Conservation (phyloP, 352 stramenopile genomes). For the Saprolegnia diclina region DNA sequence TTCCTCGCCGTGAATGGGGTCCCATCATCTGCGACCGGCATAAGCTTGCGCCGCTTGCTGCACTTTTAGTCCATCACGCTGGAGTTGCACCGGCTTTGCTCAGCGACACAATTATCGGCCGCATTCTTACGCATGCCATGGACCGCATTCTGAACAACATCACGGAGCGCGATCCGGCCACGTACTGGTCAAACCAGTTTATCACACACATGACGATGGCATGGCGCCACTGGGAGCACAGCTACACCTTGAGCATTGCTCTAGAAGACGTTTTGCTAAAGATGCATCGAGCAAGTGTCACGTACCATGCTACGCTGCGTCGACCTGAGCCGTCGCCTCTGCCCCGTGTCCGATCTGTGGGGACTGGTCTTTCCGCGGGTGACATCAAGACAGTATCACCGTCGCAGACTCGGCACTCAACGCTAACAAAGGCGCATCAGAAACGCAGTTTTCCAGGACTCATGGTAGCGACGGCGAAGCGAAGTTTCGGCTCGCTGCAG, state of each 20-base stretch:
- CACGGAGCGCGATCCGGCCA: not conserved
- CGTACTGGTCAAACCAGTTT: not conserved
- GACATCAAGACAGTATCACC: not conserved
- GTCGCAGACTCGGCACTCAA: not conserved
- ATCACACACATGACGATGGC: not conserved
- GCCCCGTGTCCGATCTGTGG: not conserved
- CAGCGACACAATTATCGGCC: not conserved
- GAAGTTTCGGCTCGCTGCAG: not conserved
- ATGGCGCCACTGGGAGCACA: constrained; percentile 4
- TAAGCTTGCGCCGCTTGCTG: not conserved
- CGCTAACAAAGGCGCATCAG: not conserved
- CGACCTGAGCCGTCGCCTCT: not conserved
- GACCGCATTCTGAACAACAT: not conserved
- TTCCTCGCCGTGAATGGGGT: not conserved
- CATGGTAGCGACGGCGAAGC: not conserved
- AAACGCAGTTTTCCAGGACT: not conserved
- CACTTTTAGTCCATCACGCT: not conserved
- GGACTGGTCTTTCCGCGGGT: not conserved
- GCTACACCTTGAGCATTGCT: constrained; percentile 8
- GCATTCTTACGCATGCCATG: not conserved
- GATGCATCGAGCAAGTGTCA: constrained; percentile 5
- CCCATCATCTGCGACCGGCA: constrained; percentile 3
- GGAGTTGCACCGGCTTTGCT: not conserved
- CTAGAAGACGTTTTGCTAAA: not conserved
- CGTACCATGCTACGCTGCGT: not conserved